Conservation (phyloP, 78 protist genomes). For the Polysphondylium violaceum region DNA sequence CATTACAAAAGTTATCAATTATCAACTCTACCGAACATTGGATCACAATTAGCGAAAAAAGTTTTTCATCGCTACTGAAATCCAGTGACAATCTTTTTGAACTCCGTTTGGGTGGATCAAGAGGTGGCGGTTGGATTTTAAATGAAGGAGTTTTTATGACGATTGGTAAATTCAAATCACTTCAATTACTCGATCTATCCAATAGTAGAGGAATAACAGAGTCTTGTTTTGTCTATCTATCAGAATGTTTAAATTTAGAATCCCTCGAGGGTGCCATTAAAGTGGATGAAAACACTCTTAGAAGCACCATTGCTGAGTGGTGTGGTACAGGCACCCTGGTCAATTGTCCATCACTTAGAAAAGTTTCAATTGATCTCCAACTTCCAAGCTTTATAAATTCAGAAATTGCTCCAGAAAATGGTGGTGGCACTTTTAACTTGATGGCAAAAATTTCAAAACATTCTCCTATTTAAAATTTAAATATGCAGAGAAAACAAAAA, state of each 20-base stretch:
- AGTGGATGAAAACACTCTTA: constrained; percentile 10
- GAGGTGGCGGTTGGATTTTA: constrained; percentile 77
- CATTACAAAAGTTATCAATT: constrained; percentile 37
- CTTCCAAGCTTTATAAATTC: constrained; percentile 39
- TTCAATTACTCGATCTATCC: constrained; percentile 39
- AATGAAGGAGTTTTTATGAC: constrained; percentile 32
- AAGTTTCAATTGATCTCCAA: constrained; percentile 49
- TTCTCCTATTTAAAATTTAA: too few relatives aligned
- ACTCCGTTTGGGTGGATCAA: constrained; percentile 48
- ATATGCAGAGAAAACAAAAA: too few relatives aligned
- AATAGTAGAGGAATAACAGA: constrained; percentile 57
- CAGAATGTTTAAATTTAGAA: constrained; percentile 39
- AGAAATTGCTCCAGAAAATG: constrained; percentile 2
- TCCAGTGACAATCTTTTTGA: not conserved
- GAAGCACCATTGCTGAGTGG: constrained; percentile 66
- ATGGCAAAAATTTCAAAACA: constrained; percentile 40
- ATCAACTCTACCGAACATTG: constrained; percentile 60
- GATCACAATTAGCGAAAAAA: constrained; percentile 23
- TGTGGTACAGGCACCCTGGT: constrained; percentile 68
- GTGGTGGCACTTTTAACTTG: constrained; percentile 7
- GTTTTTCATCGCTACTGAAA: constrained; percentile 3
- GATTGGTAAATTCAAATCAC: constrained; percentile 16
- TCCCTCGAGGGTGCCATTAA: constrained; percentile 35
- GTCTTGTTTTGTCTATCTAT: constrained; percentile 41
- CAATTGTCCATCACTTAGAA: constrained; percentile 48